Percentiles rank a stretch among this genome's conserved stretches.
Conservation (phyloP, 192 early-diverging fungal species). For the Coemansia sp. region DNA sequence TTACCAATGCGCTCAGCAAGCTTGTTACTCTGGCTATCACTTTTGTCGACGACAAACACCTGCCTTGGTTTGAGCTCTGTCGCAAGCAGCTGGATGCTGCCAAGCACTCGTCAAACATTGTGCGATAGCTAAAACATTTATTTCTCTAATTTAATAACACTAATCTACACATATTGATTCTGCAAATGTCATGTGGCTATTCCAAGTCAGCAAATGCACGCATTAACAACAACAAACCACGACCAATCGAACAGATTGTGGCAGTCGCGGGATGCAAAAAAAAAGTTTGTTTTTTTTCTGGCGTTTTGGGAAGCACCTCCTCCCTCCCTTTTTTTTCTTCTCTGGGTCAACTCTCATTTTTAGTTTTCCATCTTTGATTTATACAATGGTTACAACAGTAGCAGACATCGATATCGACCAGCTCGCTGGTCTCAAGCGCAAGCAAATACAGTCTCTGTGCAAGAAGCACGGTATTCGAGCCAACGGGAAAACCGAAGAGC, state of each 20-base stretch:
- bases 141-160: neutral
- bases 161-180: neutral
- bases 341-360: neutral
- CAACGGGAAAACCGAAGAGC: conserved; percentile 45
- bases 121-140: conserved; percentile 10
- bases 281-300: too few relatives aligned
- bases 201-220: too few relatives aligned
- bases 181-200: conserved; percentile 3
- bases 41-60: conserved; percentile 48
- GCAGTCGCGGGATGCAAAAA: too few relatives aligned
- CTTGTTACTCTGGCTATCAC: conserved; percentile 43
- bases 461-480: conserved; percentile 47
- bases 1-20: conserved; percentile 11
- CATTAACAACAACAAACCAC: neutral
- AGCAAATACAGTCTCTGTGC: conserved; percentile 48
- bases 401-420: conserved; percentile 28
- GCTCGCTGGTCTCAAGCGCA: conserved; percentile 35
- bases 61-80: conserved; percentile 45
- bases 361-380: conserved; percentile 1
- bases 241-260: neutral
- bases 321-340: too few relatives aligned
- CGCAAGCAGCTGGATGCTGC: conserved; percentile 28
- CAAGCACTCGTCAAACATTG: conserved; percentile 18
- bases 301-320: too few relatives aligned
- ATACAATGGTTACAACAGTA: conserved; percentile 6